Percentiles rank a stretch among this genome's conserved stretches.
Evolutionary conservation across 805 yeast species (phyloP).

Genomic region (Metschnikowia chrysomelidarum): DNA sequence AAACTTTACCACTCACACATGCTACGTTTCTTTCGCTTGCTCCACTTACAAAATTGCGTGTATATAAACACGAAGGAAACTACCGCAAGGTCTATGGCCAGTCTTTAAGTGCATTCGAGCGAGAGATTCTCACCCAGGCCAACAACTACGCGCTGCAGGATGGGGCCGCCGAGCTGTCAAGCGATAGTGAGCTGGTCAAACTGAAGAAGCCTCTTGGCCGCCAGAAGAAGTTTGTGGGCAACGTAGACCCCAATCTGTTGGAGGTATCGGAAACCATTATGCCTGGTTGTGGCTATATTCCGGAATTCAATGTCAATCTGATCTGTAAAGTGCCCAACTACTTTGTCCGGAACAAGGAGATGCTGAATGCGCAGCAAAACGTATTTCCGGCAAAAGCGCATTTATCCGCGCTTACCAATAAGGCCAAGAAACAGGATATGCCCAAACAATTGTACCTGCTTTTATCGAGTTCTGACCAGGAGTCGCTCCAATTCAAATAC

Average conservation of each 20-base stretch:
- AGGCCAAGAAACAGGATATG: slow-evolving; percentile 27
- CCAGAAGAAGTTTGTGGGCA: slow-evolving; percentile 29
- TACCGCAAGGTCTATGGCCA: slow-evolving; percentile 21
- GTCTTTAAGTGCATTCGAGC: slow-evolving; percentile 31
- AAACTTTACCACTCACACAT: slow-evolving; percentile 30
- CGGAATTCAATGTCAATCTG: slow-evolving; percentile 39
- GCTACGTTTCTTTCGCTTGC: slow-evolving; percentile 36
- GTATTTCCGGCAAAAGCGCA: slow-evolving; percentile 14
- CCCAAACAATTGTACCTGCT: slow-evolving; percentile 37
- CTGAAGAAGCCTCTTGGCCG: slow-evolving; percentile 28
- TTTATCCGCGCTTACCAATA: slow-evolving; percentile 12
- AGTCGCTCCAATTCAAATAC: slow-evolving; percentile 35
- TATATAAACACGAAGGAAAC: slow-evolving; percentile 29
- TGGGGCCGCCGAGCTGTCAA: background rate
- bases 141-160: slow-evolving; percentile 25
- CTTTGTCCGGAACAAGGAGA: slow-evolving; percentile 31
- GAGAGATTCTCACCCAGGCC: slow-evolving; percentile 32
- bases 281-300: slow-evolving; percentile 45
- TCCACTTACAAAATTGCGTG: slow-evolving; percentile 34
- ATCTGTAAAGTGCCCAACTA: slow-evolving; percentile 44
- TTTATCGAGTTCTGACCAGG: slow-evolving; percentile 35
- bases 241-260: slow-evolving; percentile 38
- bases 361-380: slow-evolving; percentile 22
- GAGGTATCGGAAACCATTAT: slow-evolving; percentile 39
- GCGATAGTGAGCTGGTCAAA: slow-evolving; percentile 8